A percentile compares a stretch with the other conserved stretches of the same genome.
These are phyloP conservation scores for Tylopilus vinaceipallidus DNA, from an alignment of 768 basidiomycete genomes.

Conservation along the genomic window DNA sequence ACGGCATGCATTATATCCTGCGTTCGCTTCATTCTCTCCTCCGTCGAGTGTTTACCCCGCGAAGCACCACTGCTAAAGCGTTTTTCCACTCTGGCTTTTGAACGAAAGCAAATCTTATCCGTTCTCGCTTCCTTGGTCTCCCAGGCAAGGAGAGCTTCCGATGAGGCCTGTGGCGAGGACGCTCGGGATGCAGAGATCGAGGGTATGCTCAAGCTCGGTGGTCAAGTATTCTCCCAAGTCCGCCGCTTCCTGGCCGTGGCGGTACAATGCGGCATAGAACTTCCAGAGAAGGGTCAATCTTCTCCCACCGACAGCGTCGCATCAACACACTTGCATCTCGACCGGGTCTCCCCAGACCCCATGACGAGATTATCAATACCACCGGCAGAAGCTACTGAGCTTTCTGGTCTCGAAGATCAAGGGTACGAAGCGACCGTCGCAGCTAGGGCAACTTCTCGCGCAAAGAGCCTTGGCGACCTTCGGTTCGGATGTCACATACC, in stretches of 20 bases:
- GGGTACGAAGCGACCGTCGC: constrained; percentile 19
- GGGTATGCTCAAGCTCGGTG: constrained; percentile 76
- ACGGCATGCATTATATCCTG: constrained; percentile 94
- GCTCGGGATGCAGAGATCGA: constrained; percentile 57
- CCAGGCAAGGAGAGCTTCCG: constrained; percentile 68
- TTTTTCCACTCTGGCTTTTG: constrained; percentile 65
- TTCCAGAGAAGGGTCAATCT: constrained; percentile 50
- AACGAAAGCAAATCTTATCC: constrained; percentile 79
- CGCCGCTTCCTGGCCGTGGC: constrained; percentile 76
- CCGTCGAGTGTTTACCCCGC: constrained; percentile 80
- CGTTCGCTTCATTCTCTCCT: constrained; percentile 81
- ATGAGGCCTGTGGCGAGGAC: constrained; percentile 43
- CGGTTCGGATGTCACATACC: constrained; percentile 32
- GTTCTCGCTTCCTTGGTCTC: constrained; percentile 80
- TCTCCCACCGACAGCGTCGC: constrained; percentile 21
- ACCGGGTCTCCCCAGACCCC: constrained; percentile 15
- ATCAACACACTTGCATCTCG: constrained; percentile 16
- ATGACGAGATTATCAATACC: constrained; percentile 12
- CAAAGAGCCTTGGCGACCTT: constrained; percentile 55
- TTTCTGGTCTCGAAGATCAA: constrained; percentile 35
- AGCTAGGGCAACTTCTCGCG: constrained; percentile 38
- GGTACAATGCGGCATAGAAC: constrained; percentile 68
- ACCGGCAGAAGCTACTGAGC: constrained; percentile 1
- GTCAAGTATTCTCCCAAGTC: constrained; percentile 79
- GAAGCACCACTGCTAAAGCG: constrained; percentile 72